Percentiles rank a stretch among this genome's conserved stretches.
These are phyloP conservation scores for Scheffersomyces segobiensis DNA, from an alignment of 1,139 yeast genomes.

Conservation along the genomic window DNA sequence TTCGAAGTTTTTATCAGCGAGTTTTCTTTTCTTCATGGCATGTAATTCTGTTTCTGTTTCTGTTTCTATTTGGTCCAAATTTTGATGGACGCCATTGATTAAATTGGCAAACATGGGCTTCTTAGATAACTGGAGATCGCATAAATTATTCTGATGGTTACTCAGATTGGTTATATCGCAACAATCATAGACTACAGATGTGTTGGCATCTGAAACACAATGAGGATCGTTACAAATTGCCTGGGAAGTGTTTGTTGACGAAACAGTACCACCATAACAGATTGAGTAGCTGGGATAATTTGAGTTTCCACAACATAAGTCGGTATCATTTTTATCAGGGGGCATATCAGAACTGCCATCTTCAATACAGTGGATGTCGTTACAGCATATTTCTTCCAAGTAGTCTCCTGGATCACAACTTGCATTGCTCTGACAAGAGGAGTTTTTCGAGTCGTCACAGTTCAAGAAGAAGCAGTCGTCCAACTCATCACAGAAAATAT, in stretches of 20 bases:
- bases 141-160: conserved; percentile 29
- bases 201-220: conserved; percentile 12
- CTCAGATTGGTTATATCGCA: conserved; percentile 1
- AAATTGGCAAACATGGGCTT: conserved; percentile 35
- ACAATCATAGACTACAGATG: conserved; percentile 8
- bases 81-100: conserved; percentile 34
- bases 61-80: conserved; percentile 10
- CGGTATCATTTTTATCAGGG: conserved; percentile 3
- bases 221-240: conserved; percentile 20
- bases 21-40: conserved; percentile 10
- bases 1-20: conserved; percentile 17
- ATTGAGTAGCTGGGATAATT: conserved; percentile 8
- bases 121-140: conserved; percentile 25
- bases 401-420: neutral
- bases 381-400: neutral
- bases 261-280: neutral
- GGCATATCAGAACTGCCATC: neutral
- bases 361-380: conserved; percentile 3
- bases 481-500: conserved; percentile 45
- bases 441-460: conserved; percentile 27
- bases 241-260: conserved; percentile 1
- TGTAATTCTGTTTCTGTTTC: neutral
- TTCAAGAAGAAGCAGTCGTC: conserved; percentile 45
- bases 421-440: conserved; percentile 1
- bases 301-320: conserved; percentile 16